phyloP scores from a whole-genome alignment of 768 basidiomycete species.

The Amanita muscaria region DNA sequence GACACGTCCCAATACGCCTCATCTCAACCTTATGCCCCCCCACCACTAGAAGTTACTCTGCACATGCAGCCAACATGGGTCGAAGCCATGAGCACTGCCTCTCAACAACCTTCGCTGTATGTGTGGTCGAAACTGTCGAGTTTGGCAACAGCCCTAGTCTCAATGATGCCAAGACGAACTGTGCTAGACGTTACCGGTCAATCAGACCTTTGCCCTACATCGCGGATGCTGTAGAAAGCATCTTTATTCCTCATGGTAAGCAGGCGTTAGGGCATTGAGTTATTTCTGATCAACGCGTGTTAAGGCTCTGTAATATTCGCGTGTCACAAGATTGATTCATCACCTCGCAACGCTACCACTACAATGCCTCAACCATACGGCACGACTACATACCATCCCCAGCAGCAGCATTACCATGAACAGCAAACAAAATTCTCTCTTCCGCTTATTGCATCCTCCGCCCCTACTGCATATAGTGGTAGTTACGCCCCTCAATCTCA shows the following conservation, averaged over 20 bases:
- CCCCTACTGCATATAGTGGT: constrained; percentile 24
- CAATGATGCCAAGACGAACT: constrained; percentile 76
- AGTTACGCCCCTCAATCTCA: constrained; percentile 26
- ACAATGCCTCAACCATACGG: constrained; percentile 40
- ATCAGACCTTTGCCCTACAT: constrained; percentile 53
- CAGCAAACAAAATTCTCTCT: constrained; percentile 31
- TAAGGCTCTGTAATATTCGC: constrained; percentile 67
- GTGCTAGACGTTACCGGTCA: constrained; percentile 77
- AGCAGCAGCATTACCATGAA: constrained; percentile 34
- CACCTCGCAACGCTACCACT: constrained; percentile 32
- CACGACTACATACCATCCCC: constrained; percentile 26
- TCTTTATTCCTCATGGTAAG: constrained; percentile 86
- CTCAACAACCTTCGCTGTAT: too few relatives aligned
- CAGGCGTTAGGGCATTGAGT: constrained; percentile 19
- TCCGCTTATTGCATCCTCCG: constrained; percentile 28
- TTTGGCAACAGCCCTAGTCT: constrained; percentile 44
- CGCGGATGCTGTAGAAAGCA: constrained; percentile 67
- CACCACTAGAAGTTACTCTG: too few relatives aligned
- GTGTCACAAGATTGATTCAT: constrained; percentile 55
- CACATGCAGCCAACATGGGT: too few relatives aligned
- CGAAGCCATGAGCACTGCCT: too few relatives aligned
- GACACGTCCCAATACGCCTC: too few relatives aligned
- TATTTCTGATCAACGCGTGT: constrained; percentile 24
- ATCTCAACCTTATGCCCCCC: too few relatives aligned
- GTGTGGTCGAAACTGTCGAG: constrained; percentile 63